Conservation (phyloP, 805 yeast genomes). For the Wickerhamomyces kurtzmanii region DNA sequence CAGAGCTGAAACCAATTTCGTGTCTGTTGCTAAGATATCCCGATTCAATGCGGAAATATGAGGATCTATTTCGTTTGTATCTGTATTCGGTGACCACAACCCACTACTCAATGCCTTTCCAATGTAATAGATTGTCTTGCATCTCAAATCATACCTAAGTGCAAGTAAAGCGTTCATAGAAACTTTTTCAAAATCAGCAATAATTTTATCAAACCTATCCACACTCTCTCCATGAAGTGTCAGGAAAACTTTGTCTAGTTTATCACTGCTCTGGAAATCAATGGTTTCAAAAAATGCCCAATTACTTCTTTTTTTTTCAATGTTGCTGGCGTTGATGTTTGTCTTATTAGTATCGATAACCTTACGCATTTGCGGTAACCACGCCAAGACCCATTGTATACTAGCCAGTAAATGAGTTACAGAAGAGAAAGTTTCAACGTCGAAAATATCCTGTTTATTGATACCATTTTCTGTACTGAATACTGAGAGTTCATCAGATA, state of each 20-base stretch:
- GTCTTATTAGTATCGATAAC: slow-evolving; percentile 13
- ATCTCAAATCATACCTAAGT: slow-evolving; percentile 19
- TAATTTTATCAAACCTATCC: slow-evolving; percentile 10
- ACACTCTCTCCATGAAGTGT: slow-evolving; percentile 9
- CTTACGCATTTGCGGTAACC: slow-evolving; percentile 43
- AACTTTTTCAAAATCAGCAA: slow-evolving; percentile 9
- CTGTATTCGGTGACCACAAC: slow-evolving; percentile 19
- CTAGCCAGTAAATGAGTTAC: slow-evolving; percentile 45
- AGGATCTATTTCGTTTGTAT: slow-evolving; percentile 18
- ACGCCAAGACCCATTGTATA: slow-evolving; percentile 42
- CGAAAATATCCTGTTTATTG: slow-evolving; percentile 43
- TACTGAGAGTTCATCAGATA: slow-evolving; percentile 18
- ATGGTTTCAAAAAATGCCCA: slow-evolving; percentile 32
- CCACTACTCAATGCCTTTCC: slow-evolving; percentile 15
- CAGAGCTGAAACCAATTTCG: slow-evolving; percentile 13
- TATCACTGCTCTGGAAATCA: slow-evolving; percentile 12
- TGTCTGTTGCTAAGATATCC: slow-evolving; percentile 17
- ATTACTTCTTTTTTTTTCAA: slow-evolving; percentile 22
- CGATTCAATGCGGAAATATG: slow-evolving; percentile 16
- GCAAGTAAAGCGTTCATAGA: slow-evolving; percentile 12
- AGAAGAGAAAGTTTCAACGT: slow-evolving; percentile 37
- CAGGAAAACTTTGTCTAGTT: no score
- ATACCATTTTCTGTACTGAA: slow-evolving; percentile 18
- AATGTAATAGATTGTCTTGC: slow-evolving; percentile 17
- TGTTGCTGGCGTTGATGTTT: slow-evolving; percentile 14